Base-by-base conservation (phyloP, 2,329 filamentous ascomycete genomes). In the Exophiala dermatitidis region DNA sequence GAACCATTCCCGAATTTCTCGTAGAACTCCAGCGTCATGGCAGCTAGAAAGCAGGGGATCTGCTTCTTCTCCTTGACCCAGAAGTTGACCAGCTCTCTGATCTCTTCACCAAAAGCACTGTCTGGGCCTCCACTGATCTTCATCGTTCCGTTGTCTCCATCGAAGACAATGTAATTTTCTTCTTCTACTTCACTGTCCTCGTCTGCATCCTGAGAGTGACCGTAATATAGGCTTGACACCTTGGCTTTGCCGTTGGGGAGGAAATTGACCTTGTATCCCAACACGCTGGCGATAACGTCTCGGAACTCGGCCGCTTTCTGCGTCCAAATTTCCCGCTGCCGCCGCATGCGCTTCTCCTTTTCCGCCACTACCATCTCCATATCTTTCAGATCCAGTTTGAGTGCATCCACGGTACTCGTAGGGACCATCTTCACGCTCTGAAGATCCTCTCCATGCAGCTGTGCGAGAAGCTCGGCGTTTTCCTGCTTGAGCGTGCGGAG, bases 191-290 rank as follows among this genome's bases (percentile, higher is more conserved):
- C 69, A 29, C 61, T 63, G 30, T 62, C 60, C 30, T 59, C 59
- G 30, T 54, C 58, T 3, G 70, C 72, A 67, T 88, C 82, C 65
- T 86, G 83, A 51, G 86, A 82, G 1, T 81, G 84, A 0, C 90
- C 85, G 66, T 86, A 87, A 66, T 91, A 94, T 60, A 91, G 86
- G 55, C 80, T 86, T 50, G 91, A 94, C 26, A 96, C 88, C 32
- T 89, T 85, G 71, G 96, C 94, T 65, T 95, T 91, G 40, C 93
- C 93, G 68, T 95, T 95, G n/a, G 90, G 90, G 68, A 96, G 85
- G 68, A 98, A 97, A 32, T 93, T 90, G 8, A 97, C 82, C 49
- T 91, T 91, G 86, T 90, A 98, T 0, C 93, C 93, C 0, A 98
- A 78, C 0, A 95, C 85, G 19, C 84, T 89, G 59, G 90, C 90